phyloP scores from a whole-genome alignment of 352 stramenopile genomes.

The Pilasporangium apinafurcum region DNA sequence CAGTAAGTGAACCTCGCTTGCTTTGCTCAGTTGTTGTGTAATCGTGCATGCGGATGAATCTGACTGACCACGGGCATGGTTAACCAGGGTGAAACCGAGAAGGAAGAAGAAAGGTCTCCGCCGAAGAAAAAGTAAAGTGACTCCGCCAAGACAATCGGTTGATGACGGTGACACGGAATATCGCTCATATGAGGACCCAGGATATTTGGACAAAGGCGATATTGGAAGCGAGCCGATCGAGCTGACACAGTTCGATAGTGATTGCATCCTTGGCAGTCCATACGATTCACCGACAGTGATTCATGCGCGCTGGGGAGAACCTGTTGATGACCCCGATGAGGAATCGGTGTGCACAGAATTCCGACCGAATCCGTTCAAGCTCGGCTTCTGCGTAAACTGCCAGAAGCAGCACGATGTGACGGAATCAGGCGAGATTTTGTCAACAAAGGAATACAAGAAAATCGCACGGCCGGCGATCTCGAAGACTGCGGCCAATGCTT shows the following conservation, averaged over 20 bases:
- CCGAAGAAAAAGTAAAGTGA: conserved; percentile 18
- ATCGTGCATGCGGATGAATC: neutral
- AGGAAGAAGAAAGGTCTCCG: conserved; percentile 19
- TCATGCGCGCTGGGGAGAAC: conserved; percentile 81
- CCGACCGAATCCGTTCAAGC: conserved; percentile 75
- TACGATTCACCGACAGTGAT: conserved; percentile 76
- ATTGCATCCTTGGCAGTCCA: conserved; percentile 72
- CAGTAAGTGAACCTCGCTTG: no score
- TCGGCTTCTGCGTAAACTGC: conserved; percentile 87
- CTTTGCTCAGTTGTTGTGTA: neutral
- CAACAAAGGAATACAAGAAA: conserved; percentile 80
- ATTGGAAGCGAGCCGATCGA: no score
- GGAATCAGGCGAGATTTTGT: conserved; percentile 51
- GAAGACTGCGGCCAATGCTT: conserved; percentile 70
- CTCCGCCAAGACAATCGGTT: no score
- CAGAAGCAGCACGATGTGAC: conserved; percentile 86
- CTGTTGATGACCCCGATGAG: conserved; percentile 77
- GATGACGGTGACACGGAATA: conserved; percentile 47
- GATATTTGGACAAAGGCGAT: conserved; percentile 42
- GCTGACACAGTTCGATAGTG: conserved; percentile 63
- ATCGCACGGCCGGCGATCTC: conserved; percentile 63
- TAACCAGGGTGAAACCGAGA: conserved; percentile 19
- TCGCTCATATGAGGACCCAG: conserved; percentile 74
- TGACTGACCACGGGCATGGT: neutral
- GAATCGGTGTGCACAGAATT: conserved; percentile 79